Evolutionary conservation across 2,329 filamentous ascomycete genomes (phyloP).

Genomic region (Leptographium procerum): DNA sequence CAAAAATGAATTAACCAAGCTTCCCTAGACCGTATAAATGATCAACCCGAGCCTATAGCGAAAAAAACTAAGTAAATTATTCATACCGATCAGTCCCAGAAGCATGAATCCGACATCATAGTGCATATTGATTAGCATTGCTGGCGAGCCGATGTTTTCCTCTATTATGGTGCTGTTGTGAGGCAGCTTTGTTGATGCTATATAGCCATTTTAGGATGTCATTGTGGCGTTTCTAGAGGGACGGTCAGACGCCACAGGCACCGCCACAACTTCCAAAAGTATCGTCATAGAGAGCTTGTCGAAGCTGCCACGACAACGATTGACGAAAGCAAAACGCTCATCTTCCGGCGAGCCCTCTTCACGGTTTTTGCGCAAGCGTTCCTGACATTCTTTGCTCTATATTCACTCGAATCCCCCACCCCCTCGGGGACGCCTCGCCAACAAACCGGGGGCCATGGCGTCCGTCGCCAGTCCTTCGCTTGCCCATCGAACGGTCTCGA

Average conservation of each 20-base stretch:
- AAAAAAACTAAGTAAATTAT: neutral
- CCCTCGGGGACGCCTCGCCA: neutral
- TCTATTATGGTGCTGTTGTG: neutral
- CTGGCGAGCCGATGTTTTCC: neutral
- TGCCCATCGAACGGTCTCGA: slow-evolving; percentile 47
- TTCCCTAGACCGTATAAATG: too few relatives aligned
- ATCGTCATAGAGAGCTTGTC: neutral
- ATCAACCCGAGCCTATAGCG: too few relatives aligned
- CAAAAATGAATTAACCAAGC: too few relatives aligned
- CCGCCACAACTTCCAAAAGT: neutral
- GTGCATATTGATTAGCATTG: neutral
- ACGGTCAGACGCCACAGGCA: slow-evolving; percentile 1
- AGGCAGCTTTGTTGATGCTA: slow-evolving; percentile 17
- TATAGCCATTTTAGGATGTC: slow-evolving; percentile 16
- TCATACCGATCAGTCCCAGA: too few relatives aligned
- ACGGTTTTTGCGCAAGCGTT: neutral
- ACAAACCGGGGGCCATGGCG: slow-evolving; percentile 26
- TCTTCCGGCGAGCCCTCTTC: neutral
- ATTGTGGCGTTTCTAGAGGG: slow-evolving; percentile 15
- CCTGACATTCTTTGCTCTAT: neutral
- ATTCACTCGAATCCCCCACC: neutral
- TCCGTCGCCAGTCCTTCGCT: slow-evolving; percentile 31
- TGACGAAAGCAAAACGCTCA: neutral
- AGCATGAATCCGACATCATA: neutral
- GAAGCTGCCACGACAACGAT: neutral